Evolutionary conservation across 2,329 filamentous ascomycete genomes (phyloP), one percentile per base, ranked within the genome.

Genomic region (Penicillium sp.): DNA sequence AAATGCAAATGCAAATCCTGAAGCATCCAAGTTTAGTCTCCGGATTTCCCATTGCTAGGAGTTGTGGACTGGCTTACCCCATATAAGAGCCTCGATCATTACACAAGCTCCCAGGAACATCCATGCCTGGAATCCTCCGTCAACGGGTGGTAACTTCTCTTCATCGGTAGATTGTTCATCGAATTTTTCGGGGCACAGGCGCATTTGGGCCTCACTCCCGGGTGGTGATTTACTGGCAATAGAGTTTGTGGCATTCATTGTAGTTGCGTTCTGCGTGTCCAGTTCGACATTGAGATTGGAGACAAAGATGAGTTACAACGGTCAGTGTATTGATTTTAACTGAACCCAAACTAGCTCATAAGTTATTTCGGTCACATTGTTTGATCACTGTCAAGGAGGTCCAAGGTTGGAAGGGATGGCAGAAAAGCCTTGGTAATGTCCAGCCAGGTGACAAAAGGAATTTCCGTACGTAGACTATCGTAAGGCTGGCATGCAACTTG

Each of bases 41-140:
- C 2, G 4, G 4, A 4, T 45, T 4, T 16, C 23, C 7, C 16
- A 9, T 23, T 11, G 1, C 10, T 7, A 9, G 19, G 6, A 14
- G 30, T 10, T 3, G 2, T 4, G 5, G n/a, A 13, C 10, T 23
- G 38, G 61, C 70, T 52, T 64, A 79, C 79, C 81, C 80, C 81
- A 84, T 46, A 83, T 75, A 2, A 83, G 67, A 19, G 76, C 78
- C 63, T 84, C 81, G 32, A 84, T 70, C 47, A 79, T 68, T 56
- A 80, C 82, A 46, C 76, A 79, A 1, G 77, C 79, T 8, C 73
- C 70, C 5, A 83, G 64, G 53, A 81, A 79, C 19, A 81, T 61
- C 70, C 74, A 78, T 19, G 75, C 76, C 29, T 72, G 63, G 55
- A 69, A 69, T 1, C 76, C 75, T 30, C 70, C 64, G 53, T 76